Evolutionary conservation across 2,329 filamentous ascomycete genomes (phyloP).

Genomic region (Botrytis cinerea): DNA sequence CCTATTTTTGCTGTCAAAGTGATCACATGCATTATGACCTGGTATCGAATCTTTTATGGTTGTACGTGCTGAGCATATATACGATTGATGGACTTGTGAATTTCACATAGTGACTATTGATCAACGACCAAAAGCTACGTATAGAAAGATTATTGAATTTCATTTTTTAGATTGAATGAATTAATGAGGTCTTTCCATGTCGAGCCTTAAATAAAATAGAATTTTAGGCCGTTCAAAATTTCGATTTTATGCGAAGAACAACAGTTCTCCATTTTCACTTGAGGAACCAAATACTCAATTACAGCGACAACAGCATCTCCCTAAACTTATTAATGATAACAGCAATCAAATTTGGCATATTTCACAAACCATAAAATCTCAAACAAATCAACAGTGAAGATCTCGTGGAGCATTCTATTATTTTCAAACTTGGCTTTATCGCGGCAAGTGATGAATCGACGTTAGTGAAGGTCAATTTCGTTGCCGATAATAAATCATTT

Average conservation of each 20-base stretch:
- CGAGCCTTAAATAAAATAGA: rapidly evolving
- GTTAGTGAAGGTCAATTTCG: too few relatives aligned
- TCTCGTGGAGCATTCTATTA: background rate
- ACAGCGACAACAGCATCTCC: background rate
- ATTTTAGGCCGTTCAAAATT: background rate
- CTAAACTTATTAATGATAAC: background rate
- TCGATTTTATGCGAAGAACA: rapidly evolving
- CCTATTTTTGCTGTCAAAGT: background rate
- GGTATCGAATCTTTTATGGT: too few relatives aligned
- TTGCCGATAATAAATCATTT: too few relatives aligned
- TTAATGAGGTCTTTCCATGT: background rate
- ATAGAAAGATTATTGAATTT: rapidly evolving
- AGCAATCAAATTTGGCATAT: background rate
- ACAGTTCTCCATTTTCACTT: background rate
- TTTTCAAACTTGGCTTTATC: too few relatives aligned
- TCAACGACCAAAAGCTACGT: background rate
- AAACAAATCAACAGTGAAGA: background rate
- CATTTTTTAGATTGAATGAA: background rate
- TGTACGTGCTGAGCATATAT: background rate
- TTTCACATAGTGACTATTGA: background rate
- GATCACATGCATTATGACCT: background rate
- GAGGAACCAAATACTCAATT: background rate
- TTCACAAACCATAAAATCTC: background rate
- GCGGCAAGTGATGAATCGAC: too few relatives aligned
- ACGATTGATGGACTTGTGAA: background rate